Evolutionary conservation across 2,329 filamentous ascomycete genomes (phyloP).

Genomic region (Ophiocordyceps unilateralis): DNA sequence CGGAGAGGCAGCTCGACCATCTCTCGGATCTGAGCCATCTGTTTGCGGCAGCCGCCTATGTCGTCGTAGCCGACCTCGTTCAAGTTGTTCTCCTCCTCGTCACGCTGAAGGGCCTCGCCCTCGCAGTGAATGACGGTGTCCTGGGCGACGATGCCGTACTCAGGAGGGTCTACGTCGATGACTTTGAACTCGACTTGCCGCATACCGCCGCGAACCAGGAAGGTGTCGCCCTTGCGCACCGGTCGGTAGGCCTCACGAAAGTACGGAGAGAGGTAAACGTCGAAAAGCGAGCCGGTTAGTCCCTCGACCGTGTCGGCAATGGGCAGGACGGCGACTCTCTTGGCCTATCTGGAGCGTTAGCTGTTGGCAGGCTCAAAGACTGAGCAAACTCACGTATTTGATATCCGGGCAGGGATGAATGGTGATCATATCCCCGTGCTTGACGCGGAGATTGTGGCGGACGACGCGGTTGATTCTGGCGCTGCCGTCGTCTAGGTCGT

Average conservation of each 20-base stretch:
- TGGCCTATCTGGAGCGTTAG: constrained; percentile 46
- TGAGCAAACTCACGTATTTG: constrained; percentile 74
- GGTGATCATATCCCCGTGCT: constrained; percentile 95
- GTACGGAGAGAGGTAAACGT: constrained; percentile 97
- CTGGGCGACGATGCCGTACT: constrained; percentile 97
- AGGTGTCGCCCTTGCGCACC: constrained; percentile 91
- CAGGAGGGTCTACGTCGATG: constrained; percentile 92
- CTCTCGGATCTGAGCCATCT: constrained; percentile 99
- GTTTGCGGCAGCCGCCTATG: constrained; percentile 97
- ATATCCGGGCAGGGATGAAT: constrained; percentile 97
- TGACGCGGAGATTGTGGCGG: constrained; percentile 93
- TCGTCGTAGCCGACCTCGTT: constrained; percentile 99
- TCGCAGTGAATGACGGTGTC: constrained; percentile 99
- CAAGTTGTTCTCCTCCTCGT: constrained; percentile 97
- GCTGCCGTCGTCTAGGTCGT: constrained; percentile 93
- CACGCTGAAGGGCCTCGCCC: constrained; percentile 71
- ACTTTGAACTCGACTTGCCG: constrained; percentile 99
- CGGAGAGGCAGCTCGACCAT: constrained; percentile 93
- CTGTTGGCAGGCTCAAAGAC: not conserved
- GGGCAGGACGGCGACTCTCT: constrained; percentile 94
- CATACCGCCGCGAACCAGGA: constrained; percentile 96
- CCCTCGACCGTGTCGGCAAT: constrained; percentile 98
- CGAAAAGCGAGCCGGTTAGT: constrained; percentile 91
- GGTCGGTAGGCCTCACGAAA: constrained; percentile 98
- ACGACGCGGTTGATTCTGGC: constrained; percentile 97